phyloP scores from a whole-genome alignment of 495 filamentous ascomycete species.

The Podospora fimiseda region DNA sequence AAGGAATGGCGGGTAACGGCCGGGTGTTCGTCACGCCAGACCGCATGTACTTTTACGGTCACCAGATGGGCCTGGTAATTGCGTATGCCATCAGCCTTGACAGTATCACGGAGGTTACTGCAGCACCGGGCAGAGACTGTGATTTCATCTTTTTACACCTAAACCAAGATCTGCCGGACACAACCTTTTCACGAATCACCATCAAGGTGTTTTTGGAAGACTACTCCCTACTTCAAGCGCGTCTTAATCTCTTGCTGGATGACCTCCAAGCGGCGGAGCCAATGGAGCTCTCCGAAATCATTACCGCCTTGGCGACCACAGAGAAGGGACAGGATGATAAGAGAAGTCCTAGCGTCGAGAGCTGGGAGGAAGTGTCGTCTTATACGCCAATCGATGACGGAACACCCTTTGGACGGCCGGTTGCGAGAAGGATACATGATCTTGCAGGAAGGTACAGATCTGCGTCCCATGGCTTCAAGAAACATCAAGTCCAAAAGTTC shows the following conservation, averaged over 20 bases:
- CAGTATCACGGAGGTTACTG: constrained; percentile 80
- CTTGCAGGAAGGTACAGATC: constrained; percentile 48
- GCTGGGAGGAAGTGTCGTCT: constrained; percentile 82
- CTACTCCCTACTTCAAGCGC: constrained; percentile 69
- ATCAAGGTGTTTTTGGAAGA: constrained; percentile 92
- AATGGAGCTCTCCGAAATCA: constrained; percentile 46
- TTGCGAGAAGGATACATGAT: constrained; percentile 44
- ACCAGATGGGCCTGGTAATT: constrained; percentile 86
- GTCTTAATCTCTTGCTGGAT: constrained; percentile 77
- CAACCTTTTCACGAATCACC: constrained; percentile 63
- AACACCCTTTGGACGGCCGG: constrained; percentile 36
- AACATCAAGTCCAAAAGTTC: constrained; percentile 60
- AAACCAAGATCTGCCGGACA: constrained; percentile 52
- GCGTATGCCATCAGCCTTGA: constrained; percentile 67
- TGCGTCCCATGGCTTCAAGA: constrained; percentile 42
- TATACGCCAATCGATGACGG: constrained; percentile 57
- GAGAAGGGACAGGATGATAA: constrained; percentile 54
- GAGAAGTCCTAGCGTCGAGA: constrained; percentile 70
- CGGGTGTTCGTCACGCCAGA: constrained; percentile 80
- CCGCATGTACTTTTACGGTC: constrained; percentile 91
- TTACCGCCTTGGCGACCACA: constrained; percentile 45
- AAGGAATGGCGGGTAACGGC: constrained; percentile 52
- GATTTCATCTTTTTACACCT: constrained; percentile 91
- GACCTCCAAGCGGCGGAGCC: constrained; percentile 62
- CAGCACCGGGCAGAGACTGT: constrained; percentile 80